Base-by-base conservation (phyloP, 768 basidiomycete species). In the Hortiboletus campestris region DNA sequence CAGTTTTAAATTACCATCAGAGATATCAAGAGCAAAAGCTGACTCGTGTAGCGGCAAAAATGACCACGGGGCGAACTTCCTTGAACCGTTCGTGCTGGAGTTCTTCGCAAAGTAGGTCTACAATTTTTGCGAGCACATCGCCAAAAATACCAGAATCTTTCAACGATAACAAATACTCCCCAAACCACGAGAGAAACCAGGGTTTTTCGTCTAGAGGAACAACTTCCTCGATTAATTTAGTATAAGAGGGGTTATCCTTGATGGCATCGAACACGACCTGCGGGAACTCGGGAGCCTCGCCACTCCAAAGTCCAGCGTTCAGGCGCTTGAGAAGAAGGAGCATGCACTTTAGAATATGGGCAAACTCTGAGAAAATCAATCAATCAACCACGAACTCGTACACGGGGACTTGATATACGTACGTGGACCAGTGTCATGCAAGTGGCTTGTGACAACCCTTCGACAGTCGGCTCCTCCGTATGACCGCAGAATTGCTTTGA, bases 261-360 rank as follows among this genome's bases (percentile, higher is more conserved):
- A 98, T 81, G 14, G 86, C 81, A 64, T 91, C 91, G 63, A 96
- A 87, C 8, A 93, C 80, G 35, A 88, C 79, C 60, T 85, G 81
- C 3, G 93, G 87, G 64, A 86, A 90, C 63, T 91, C 86, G 6
- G 82, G 75, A 1, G 81, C 80, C 60, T 90, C 86, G 29, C 79
- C 82, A 19, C 75, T 67, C 95, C 96, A 98, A 14, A 93, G 67
- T 12, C 76, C 65, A 3, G 71, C 61, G 0, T 78, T 78, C 48
- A 87, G 65, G 22, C 85, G 80, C 57, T 82, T 80, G 34, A 89
- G 69, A 31, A 92, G 75, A 43, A 84, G 70, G 11, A 81, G 70
- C 57, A 89, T 83, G 54, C 78, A 84, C 60, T 73, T 78, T 40
- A 88, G 74, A 55, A 88, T 76, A 56, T 79, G 74, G 19, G 66